phyloP scores from a whole-genome alignment of 2,329 filamentous ascomycete genomes.

The Fusarium succisae region DNA sequence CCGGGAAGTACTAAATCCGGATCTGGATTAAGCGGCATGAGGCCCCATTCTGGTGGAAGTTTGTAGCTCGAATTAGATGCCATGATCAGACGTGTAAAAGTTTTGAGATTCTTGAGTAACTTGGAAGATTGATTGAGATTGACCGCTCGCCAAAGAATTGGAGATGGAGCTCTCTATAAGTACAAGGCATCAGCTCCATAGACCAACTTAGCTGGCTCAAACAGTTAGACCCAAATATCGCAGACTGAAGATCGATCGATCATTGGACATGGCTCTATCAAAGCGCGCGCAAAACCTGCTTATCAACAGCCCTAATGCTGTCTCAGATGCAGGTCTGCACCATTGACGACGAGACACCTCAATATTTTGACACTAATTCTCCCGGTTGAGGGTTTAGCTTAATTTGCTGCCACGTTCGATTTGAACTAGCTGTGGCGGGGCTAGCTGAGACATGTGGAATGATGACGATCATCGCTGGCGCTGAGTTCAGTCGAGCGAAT shows the following conservation, averaged over 20 bases:
- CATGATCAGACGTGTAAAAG: rapidly evolving
- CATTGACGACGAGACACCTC: background rate
- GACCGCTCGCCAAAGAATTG: background rate
- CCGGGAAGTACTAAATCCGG: background rate
- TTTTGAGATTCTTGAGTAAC: background rate
- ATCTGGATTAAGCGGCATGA: background rate
- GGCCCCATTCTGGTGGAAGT: background rate
- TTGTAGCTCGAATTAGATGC: no score
- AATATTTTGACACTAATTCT: rapidly evolving
- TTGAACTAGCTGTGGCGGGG: background rate
- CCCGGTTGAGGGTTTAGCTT: background rate
- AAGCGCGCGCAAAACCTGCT: background rate
- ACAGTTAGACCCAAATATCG: background rate
- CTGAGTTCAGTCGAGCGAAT: background rate
- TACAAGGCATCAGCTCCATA: background rate
- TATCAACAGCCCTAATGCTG: background rate
- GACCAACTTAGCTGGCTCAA: background rate
- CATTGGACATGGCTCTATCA: background rate
- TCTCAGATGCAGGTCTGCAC: background rate
- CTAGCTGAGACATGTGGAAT: background rate
- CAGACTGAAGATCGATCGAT: background rate
- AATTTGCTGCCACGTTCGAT: background rate
- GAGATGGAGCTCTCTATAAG: background rate
- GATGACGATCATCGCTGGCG: background rate
- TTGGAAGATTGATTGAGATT: rapidly evolving